Percentiles rank a stretch among this genome's conserved stretches.
phyloP scores from a whole-genome alignment of 352 stramenopile species.

The Blastocystis hominis region DNA sequence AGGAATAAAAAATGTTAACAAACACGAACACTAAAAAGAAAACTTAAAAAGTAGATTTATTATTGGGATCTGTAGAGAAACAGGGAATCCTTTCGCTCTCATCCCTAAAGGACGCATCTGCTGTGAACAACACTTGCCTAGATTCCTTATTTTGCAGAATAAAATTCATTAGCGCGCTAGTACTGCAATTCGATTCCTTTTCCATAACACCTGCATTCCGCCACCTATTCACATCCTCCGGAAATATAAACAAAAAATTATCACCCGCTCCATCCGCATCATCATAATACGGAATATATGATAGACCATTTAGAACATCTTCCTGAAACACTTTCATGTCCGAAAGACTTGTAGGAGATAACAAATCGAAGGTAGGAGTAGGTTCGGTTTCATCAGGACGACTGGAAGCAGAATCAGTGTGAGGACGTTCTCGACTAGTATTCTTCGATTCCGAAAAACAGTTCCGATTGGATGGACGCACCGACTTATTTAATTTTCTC shows the following conservation, averaged over 20 bases:
- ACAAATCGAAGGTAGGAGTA: background rate
- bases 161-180: background rate
- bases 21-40: no score
- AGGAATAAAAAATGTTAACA: background rate
- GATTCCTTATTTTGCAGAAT: background rate
- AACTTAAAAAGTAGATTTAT: no score
- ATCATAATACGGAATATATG: background rate
- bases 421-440: background rate
- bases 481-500: background rate
- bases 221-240: background rate
- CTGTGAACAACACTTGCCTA: background rate
- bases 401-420: background rate
- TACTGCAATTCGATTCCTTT: background rate
- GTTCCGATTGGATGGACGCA: background rate
- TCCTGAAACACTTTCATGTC: background rate
- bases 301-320: background rate
- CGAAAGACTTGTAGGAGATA: background rate
- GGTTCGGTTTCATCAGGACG: background rate
- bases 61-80: no score
- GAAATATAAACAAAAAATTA: background rate
- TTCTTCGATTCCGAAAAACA: background rate
- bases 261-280: background rate
- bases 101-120: background rate
- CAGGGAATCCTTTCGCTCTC: no score
- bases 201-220: background rate